A percentile compares a stretch with the other conserved stretches of the same genome.
Evolutionary conservation across 257 asterid genomes (phyloP).

Genomic region (Lantana camara): DNA sequence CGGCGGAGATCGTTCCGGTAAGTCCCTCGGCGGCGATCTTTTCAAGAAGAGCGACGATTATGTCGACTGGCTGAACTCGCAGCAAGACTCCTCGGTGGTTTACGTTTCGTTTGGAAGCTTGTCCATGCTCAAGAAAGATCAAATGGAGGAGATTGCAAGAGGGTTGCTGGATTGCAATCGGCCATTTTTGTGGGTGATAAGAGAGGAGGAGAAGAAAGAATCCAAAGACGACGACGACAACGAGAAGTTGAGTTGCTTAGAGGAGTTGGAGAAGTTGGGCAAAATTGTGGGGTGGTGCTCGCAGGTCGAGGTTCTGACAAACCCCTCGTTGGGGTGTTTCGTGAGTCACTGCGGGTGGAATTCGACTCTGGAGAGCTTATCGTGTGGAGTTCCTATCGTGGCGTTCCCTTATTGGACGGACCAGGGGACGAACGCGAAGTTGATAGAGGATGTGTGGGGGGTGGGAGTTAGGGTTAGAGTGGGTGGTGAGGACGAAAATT

Average conservation of each 20-base stretch:
- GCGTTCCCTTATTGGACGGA: slow-evolving; percentile 56
- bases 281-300: slow-evolving; percentile 62
- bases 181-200: slow-evolving; percentile 71
- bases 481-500: slow-evolving; percentile 17
- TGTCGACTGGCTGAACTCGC: slow-evolving; percentile 45
- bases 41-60: slow-evolving; percentile 38
- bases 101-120: slow-evolving; percentile 72
- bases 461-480: slow-evolving; percentile 44
- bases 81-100: slow-evolving; percentile 41
- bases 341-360: slow-evolving; percentile 73
- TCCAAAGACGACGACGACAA: slow-evolving; percentile 29
- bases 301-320: slow-evolving; percentile 54
- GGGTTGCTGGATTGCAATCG: slow-evolving; percentile 33
- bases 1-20: slow-evolving; percentile 28
- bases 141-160: slow-evolving; percentile 57
- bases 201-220: slow-evolving; percentile 9
- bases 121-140: slow-evolving; percentile 20
- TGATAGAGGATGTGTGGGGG: slow-evolving; percentile 58
- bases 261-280: slow-evolving; percentile 41
- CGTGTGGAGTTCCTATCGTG: slow-evolving; percentile 47
- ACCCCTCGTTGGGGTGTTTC: slow-evolving; percentile 58
- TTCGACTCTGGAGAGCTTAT: slow-evolving; percentile 55
- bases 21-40: slow-evolving; percentile 42
- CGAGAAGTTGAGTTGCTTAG: slow-evolving; percentile 16
- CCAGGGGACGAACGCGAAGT: slow-evolving; percentile 59